A percentile compares a stretch with the other conserved stretches of the same genome.
These are phyloP conservation scores for Mortierella alpina DNA, from an alignment of 192 early-diverging fungal species.

Conservation along the genomic window DNA sequence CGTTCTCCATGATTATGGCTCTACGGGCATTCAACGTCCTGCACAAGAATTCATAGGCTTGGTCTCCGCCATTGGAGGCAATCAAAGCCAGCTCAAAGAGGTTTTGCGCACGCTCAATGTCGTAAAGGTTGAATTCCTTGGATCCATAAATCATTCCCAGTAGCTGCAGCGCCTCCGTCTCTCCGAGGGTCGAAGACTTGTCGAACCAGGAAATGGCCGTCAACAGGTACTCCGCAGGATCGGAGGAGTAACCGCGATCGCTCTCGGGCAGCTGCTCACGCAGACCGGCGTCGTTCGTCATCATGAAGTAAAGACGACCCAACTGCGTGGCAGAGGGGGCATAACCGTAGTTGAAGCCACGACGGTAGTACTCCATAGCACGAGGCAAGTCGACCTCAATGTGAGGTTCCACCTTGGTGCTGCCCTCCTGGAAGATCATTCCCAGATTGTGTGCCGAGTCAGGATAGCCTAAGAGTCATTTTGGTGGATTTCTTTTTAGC, in stretches of 20 bases:
- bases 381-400: conserved; percentile 47
- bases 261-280: conserved; percentile 24
- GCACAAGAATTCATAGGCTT: conserved; percentile 58
- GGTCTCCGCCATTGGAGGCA: conserved; percentile 53
- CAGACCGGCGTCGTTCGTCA: conserved; percentile 24
- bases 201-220: conserved; percentile 50
- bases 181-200: conserved; percentile 37
- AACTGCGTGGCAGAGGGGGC: conserved; percentile 59
- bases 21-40: conserved; percentile 56
- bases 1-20: conserved; percentile 46
- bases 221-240: conserved; percentile 56
- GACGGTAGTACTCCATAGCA: conserved; percentile 56
- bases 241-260: conserved; percentile 10
- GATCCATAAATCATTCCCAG: conserved; percentile 65
- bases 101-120: conserved; percentile 62
- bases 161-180: conserved; percentile 60
- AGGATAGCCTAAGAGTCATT: conserved; percentile 52
- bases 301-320: conserved; percentile 39
- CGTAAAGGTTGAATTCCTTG: conserved; percentile 61
- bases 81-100: conserved; percentile 63
- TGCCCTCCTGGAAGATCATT: conserved; percentile 61
- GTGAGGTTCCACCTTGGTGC: conserved; percentile 23
- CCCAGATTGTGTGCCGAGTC: conserved; percentile 66
- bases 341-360: conserved; percentile 57
- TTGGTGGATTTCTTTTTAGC: neutral